Evolutionary conservation across 768 basidiomycete species (phyloP).

Genomic region (Podaxis sp.): DNA sequence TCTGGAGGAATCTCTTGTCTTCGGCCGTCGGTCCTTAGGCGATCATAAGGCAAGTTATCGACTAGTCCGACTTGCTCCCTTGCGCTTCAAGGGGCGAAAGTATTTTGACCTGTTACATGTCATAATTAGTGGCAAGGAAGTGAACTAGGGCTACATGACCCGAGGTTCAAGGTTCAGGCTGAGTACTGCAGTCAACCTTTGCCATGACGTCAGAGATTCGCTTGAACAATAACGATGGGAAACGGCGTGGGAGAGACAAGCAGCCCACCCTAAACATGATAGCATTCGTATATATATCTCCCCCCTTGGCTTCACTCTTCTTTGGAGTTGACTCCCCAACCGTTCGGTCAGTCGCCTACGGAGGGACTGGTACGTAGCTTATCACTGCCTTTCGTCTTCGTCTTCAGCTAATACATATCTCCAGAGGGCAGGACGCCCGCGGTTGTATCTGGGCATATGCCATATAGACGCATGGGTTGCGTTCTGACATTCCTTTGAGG

Average conservation of each 20-base stretch:
- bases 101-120: too few relatives aligned
- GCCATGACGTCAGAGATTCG: neutral
- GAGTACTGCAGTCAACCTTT: neutral
- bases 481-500: constrained; percentile 9
- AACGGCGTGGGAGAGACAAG: neutral
- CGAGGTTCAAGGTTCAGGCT: too few relatives aligned
- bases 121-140: neutral
- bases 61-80: too few relatives aligned
- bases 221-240: neutral
- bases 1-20: too few relatives aligned
- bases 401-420: neutral
- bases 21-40: too few relatives aligned
- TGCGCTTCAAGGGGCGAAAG: too few relatives aligned
- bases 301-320: neutral
- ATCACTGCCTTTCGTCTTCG: neutral
- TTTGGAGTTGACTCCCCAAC: constrained; percentile 16
- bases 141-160: neutral
- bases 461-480: neutral
- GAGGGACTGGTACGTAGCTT: neutral
- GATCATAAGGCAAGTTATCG: too few relatives aligned
- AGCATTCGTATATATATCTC: neutral
- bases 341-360: constrained; percentile 3
- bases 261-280: constrained; percentile 9
- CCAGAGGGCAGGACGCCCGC: neutral
- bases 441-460: neutral